These are phyloP conservation scores for Apium graveolens DNA, from an alignment of 129 eudicot genomes.

Conservation along the genomic window DNA sequence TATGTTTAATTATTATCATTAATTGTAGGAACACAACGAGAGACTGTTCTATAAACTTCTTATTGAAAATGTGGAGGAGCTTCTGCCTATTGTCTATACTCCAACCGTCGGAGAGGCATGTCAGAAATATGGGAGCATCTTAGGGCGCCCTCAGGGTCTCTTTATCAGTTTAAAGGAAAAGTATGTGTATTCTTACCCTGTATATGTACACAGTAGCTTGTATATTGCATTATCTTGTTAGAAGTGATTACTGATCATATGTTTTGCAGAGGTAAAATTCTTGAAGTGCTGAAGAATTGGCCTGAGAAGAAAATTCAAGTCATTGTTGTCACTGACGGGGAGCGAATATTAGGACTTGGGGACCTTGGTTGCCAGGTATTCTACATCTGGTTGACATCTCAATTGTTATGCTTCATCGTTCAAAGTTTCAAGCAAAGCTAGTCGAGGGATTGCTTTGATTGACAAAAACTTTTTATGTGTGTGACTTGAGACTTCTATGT, in stretches of 20 bases:
- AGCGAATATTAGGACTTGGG: constrained; percentile 93
- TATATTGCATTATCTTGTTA: constrained; percentile 1
- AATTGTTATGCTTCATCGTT: not conserved
- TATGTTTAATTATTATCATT: constrained; percentile 13
- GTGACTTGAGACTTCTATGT: constrained; percentile 1
- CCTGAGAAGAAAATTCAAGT: constrained; percentile 94
- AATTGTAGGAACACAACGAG: constrained; percentile 77
- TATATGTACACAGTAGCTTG: not conserved
- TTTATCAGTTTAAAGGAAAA: constrained; percentile 92
- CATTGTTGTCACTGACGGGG: constrained; percentile 97
- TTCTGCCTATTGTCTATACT: constrained; percentile 93
- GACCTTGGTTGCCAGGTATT: constrained; percentile 98
- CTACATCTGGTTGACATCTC: not conserved
- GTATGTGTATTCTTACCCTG: constrained; percentile 25
- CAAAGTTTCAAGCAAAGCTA: not conserved
- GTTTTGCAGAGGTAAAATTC: constrained; percentile 68
- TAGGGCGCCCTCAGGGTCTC: constrained; percentile 90
- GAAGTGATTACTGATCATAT: constrained; percentile 14
- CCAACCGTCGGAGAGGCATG: constrained; percentile 99
- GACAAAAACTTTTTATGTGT: not conserved
- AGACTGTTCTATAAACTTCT: constrained; percentile 84
- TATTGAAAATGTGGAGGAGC: constrained; percentile 91
- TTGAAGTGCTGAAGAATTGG: constrained; percentile 94
- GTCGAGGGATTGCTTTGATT: not conserved
- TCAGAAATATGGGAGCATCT: constrained; percentile 93